Evolutionary conservation across 169 alveolate genomes (phyloP), one percentile per base, ranked within the genome.

Genomic region (Amoebophrya sp.): DNA sequence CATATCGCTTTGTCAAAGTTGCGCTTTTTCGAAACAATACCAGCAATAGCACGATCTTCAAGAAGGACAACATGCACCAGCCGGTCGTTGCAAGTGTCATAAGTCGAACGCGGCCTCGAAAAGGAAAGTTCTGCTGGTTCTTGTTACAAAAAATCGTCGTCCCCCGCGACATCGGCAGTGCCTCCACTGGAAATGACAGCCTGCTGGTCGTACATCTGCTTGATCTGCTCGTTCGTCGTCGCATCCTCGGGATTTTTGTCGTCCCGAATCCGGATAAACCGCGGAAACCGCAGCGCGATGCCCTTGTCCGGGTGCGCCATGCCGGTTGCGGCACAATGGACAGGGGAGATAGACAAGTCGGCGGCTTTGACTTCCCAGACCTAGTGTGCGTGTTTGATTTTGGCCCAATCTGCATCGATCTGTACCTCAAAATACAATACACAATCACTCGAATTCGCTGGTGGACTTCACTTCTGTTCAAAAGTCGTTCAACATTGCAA

Each of bases 341-440:
- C 97, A 14, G 99, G 99, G 23, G 99, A 97, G 83, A 98, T 94
- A 41, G 99, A 95, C 66, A 99, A 93, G 93, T 99, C 99, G 1
- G 99, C 99, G 14, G 98, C 99, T 93, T 97, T 96, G 53, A 98
- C 95, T 94, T 99, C 99, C 99, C 99, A 97, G 39, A 99, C 99
- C 93, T 96, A 94, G 29, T 94, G 77, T 53, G 12, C 23, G 77
- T 53, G 12, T 53, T 12, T 53, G 77, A 12, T 53, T 53, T 53
- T 23, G 77, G 12, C 77, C 23, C 23, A 14, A 53, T 53, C 23
- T 53, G 77, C 77, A 23, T 53, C 23, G n/a, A n/a, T n/a, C n/a
- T n/a, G n/a, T n/a, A n/a, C n/a, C n/a, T n/a, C n/a, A n/a, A n/a
- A n/a, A n/a, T n/a, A n/a, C n/a, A n/a, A n/a, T n/a, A n/a, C n/a